Conservation (phyloP, 371 early-diverging fungal genomes). For the Mortierella sp. region DNA sequence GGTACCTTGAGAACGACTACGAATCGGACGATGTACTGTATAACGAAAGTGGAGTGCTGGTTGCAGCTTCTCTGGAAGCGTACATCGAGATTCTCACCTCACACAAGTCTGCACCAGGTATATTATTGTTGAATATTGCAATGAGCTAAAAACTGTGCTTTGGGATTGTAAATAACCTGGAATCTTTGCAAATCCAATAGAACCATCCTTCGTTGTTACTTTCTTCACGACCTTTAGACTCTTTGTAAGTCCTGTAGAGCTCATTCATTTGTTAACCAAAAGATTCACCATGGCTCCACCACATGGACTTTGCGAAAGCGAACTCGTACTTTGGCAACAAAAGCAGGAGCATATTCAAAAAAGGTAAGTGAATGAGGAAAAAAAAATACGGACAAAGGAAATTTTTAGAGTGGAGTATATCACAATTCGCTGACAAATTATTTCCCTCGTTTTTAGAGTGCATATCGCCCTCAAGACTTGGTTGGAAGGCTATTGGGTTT, state of each 20-base stretch:
- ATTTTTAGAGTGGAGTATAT: neutral
- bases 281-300: slow-evolving; percentile 82
- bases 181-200: slow-evolving; percentile 49
- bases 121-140: neutral
- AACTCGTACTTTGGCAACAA: slow-evolving; percentile 83
- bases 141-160: neutral
- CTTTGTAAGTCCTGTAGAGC: slow-evolving; percentile 79
- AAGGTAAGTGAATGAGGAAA: slow-evolving; percentile 16
- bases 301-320: slow-evolving; percentile 70
- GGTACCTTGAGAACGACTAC: slow-evolving; percentile 49
- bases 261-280: slow-evolving; percentile 73
- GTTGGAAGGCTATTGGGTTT: slow-evolving; percentile 51
- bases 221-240: slow-evolving; percentile 90
- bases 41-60: slow-evolving; percentile 30
- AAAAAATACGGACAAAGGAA: neutral
- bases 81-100: slow-evolving; percentile 49
- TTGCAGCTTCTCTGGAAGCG: slow-evolving; percentile 44
- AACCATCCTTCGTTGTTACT: slow-evolving; percentile 79
- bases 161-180: neutral
- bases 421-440: neutral
- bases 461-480: slow-evolving; percentile 48
- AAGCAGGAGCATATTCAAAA: slow-evolving; percentile 84
- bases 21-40: slow-evolving; percentile 43
- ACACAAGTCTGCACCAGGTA: slow-evolving; percentile 42
- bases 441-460: slow-evolving; percentile 9